Evolutionary conservation across 169 alveolate genomes (phyloP).

Genomic region (Cryptosporidium xiaoi): DNA sequence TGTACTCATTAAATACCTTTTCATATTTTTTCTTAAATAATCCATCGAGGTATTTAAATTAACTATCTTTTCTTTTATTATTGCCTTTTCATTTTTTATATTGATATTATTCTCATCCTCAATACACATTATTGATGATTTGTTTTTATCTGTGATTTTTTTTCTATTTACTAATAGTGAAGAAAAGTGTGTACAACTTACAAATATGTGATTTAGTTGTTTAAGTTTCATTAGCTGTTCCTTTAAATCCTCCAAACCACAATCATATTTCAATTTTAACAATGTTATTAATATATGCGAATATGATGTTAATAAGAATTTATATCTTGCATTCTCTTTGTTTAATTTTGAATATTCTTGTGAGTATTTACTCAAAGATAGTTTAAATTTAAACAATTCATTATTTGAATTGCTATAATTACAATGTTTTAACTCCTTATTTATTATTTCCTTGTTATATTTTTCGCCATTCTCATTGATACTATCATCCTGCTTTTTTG

Average conservation of each 20-base stretch:
- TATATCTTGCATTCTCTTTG: constrained; percentile 4
- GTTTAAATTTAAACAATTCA: constrained; percentile 1
- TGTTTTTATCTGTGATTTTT: background rate
- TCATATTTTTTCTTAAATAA: constrained; percentile 8
- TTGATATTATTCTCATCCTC: background rate
- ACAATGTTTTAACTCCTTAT: background rate
- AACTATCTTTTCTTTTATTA: constrained; percentile 19
- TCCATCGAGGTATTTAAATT: constrained; percentile 13
- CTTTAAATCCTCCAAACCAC: constrained; percentile 25
- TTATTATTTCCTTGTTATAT: too few species aligned
- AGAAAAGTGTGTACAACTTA: constrained; percentile 10
- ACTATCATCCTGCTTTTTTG: background rate
- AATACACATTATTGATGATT: background rate
- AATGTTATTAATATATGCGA: constrained; percentile 11
- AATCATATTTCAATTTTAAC: background rate
- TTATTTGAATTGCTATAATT: background rate
- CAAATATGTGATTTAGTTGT: constrained; percentile 16
- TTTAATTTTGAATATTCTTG: constrained; percentile 2
- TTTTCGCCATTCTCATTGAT: background rate
- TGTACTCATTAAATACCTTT: constrained; percentile 3
- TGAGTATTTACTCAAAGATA: background rate
- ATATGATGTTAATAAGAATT: constrained; percentile 8
- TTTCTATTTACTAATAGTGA: background rate
- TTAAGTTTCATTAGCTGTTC: constrained; percentile 9
- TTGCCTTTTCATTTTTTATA: background rate